Conservation (phyloP, 2,329 filamentous ascomycete species). For the Botrytis deweyae region DNA sequence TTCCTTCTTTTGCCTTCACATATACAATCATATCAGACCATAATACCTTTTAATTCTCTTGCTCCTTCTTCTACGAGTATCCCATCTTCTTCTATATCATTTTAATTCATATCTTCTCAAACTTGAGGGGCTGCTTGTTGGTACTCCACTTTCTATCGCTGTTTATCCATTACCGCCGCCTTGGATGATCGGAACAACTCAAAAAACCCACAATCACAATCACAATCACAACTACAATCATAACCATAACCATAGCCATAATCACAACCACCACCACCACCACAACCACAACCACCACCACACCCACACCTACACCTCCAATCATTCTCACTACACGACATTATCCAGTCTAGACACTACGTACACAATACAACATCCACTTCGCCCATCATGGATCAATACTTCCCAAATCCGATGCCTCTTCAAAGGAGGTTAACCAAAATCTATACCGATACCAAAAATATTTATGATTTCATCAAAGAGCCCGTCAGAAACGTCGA, state of each 20-base stretch:
- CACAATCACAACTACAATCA: neutral
- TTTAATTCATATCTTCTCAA: neutral
- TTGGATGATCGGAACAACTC: neutral
- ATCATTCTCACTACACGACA: neutral
- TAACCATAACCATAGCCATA: neutral
- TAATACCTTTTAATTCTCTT: neutral
- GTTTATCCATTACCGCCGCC: neutral
- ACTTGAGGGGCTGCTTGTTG: neutral
- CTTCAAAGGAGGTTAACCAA: slow-evolving; percentile 65
- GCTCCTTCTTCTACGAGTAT: too few relatives aligned
- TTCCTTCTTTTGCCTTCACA: neutral
- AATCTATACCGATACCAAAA: slow-evolving; percentile 80
- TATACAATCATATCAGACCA: neutral
- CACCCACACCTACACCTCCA: neutral
- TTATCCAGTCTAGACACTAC: neutral
- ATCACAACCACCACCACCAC: neutral
- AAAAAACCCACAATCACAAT: neutral
- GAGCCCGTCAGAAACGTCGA: slow-evolving; percentile 61
- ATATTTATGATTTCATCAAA: slow-evolving; percentile 71
- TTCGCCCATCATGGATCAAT: slow-evolving; percentile 32
- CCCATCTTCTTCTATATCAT: too few relatives aligned
- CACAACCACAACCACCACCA: too few relatives aligned
- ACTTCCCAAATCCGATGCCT: slow-evolving; percentile 40
- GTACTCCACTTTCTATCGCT: neutral
- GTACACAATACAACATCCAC: neutral